Evolutionary conservation across 1,139 yeast species (phyloP).

Genomic region (Eremothecium sinecaudum): DNA sequence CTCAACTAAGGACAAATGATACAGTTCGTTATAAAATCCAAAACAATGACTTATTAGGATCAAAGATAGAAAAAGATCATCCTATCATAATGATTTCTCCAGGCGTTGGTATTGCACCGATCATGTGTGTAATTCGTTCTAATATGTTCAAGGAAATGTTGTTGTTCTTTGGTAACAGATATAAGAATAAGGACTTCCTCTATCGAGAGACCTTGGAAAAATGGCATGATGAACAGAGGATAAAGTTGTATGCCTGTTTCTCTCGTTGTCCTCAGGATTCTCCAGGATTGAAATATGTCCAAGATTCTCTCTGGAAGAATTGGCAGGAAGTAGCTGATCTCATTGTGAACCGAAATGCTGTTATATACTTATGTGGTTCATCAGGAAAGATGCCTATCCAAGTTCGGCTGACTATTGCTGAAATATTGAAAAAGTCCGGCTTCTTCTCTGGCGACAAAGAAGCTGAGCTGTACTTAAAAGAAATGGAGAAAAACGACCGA

Average conservation of each 20-base stretch:
- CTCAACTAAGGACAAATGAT: slow-evolving; percentile 41
- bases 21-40: slow-evolving; percentile 48
- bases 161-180: slow-evolving; percentile 73
- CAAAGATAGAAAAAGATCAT: slow-evolving; percentile 21
- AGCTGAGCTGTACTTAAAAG: slow-evolving; percentile 44
- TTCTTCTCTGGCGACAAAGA: slow-evolving; percentile 33
- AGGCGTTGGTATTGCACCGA: slow-evolving; percentile 91
- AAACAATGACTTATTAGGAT: slow-evolving; percentile 34
- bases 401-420: slow-evolving; percentile 67
- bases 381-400: slow-evolving; percentile 94
- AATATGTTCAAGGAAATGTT: slow-evolving; percentile 29
- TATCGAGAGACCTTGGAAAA: slow-evolving; percentile 48
- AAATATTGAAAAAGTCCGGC: slow-evolving; percentile 42
- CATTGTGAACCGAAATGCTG: slow-evolving; percentile 46
- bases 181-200: slow-evolving; percentile 55
- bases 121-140: slow-evolving; percentile 48
- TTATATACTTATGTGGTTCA: slow-evolving; percentile 78
- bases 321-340: slow-evolving; percentile 42
- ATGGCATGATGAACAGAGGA: slow-evolving; percentile 29
- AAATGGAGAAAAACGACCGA: slow-evolving; percentile 57
- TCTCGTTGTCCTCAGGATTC: slow-evolving; percentile 46
- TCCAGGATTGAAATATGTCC: slow-evolving; percentile 52
- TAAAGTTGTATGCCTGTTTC: slow-evolving; percentile 46
- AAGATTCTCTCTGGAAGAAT: slow-evolving; percentile 52
- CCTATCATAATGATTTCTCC: slow-evolving; percentile 75